Evolutionary conservation across 192 early-diverging fungal species (phyloP), one percentile per base, ranked within the genome.

Genomic region (Pilobolus umbonatus): DNA sequence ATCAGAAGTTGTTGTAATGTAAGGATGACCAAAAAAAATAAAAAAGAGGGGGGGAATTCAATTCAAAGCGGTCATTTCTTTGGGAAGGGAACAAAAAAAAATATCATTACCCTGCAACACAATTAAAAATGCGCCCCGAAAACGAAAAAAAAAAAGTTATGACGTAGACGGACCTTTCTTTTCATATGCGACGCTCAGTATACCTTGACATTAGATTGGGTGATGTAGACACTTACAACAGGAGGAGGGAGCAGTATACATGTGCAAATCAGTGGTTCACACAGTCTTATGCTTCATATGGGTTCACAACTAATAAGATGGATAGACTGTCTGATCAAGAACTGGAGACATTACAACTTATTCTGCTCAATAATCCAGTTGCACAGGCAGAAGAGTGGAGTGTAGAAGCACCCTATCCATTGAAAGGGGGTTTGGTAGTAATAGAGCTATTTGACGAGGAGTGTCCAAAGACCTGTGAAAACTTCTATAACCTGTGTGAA

Each of bases 391-490:
- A 64, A 48, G 24, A 38, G 26, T 56, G 53, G 46, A 40, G 61
- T 2, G 39, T 64, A 5, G 51, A 63, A 2, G 31, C 56, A 5
- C 66, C 66, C 17, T 35, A 24, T 1, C 51, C 67, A 5, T 50
- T 73, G 3, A 29, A 7, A 3, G 65, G 63, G 24, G 72, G 72
- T 26, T 51, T 59, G 5, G 12, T 74, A 3, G 63, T 57, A 6
- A 57, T 74, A 42, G 62, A 59, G 30, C 30, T 74, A 10, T 56
- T 40, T 38, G 49, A 54, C 9, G 34, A 58, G 31, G 51, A 65
- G 2, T 64, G 62, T 44, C 72, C 72, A 6, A 74, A 74, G 49
- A 70, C 72, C 0, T 57, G 62, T 35, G 67, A 75, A 7, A 76
- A 76, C 34, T 75, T 76, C 56, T 24, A 26, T 7, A 9, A 36